These are phyloP conservation scores for Cutaneotrichosporon dermatis DNA, from an alignment of 1,284 basidiomycete genomes.

Conservation along the genomic window DNA sequence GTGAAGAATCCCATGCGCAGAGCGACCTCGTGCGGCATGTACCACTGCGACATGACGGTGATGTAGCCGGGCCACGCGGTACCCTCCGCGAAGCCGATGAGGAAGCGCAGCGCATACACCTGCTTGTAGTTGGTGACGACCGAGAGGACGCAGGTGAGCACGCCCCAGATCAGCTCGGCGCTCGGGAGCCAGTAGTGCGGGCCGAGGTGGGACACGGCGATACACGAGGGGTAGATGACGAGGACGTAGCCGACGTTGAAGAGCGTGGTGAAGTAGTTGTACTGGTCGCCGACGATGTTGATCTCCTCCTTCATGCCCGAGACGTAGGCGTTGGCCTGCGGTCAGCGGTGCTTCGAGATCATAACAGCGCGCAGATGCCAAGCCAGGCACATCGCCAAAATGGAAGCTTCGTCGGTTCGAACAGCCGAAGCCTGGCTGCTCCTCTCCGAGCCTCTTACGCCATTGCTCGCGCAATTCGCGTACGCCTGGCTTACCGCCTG, in stretches of 20 bases:
- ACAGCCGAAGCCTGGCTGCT: neutral
- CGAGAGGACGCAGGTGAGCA: constrained; percentile 14
- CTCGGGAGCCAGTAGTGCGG: constrained; percentile 12
- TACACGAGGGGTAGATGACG: constrained; percentile 9
- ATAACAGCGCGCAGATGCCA: neutral
- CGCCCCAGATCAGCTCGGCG: constrained; percentile 13
- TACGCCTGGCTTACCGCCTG: too few species aligned
- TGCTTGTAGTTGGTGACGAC: constrained; percentile 2
- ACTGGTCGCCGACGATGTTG: constrained; percentile 31
- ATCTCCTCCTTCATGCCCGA: constrained; percentile 26
- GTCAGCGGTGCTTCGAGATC: neutral
- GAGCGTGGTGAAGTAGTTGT: constrained; percentile 20
- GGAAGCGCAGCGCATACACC: constrained; percentile 19
- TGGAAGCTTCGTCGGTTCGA: too few species aligned
- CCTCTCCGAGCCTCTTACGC: neutral
- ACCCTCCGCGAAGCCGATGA: constrained; percentile 25
- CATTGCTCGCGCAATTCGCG: neutral
- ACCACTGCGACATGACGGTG: constrained; percentile 18
- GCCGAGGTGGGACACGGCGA: constrained; percentile 11
- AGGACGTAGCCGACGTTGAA: constrained; percentile 18
- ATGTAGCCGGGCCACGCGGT: constrained; percentile 14
- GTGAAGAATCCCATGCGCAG: constrained; percentile 25
- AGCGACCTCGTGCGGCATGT: constrained; percentile 25
- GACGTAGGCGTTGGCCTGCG: constrained; percentile 28
- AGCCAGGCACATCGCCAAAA: neutral